Percentiles rank a stretch among this genome's conserved stretches.
phyloP scores from a whole-genome alignment of 2,329 filamentous ascomycete species.

The Verticillium dahliae region DNA sequence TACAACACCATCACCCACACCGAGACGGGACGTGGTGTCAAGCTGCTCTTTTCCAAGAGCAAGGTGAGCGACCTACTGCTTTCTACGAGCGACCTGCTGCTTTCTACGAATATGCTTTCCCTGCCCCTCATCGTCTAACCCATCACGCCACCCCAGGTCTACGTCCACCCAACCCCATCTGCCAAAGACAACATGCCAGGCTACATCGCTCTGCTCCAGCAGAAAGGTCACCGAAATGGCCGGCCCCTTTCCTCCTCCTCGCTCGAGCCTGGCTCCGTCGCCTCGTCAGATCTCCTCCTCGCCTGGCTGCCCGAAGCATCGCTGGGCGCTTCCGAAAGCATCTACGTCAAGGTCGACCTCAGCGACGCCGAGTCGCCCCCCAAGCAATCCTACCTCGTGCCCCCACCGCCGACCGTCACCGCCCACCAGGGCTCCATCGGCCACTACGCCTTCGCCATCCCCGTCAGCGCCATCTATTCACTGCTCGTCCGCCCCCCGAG shows the following conservation, averaged over 20 bases:
- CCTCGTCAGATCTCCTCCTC: conserved; percentile 70
- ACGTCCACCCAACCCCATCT: conserved; percentile 88
- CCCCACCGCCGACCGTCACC: conserved; percentile 81
- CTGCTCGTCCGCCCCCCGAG: conserved; percentile 86
- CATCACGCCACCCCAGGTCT: conserved; percentile 55
- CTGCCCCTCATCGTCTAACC: neutral
- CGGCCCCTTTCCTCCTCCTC: conserved; percentile 35
- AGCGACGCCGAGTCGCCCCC: conserved; percentile 75
- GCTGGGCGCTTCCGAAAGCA: conserved; percentile 76
- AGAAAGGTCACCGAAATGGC: conserved; percentile 53
- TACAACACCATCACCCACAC: conserved; percentile 90
- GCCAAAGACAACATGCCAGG: conserved; percentile 94
- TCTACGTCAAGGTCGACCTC: conserved; percentile 94
- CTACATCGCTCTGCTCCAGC: conserved; percentile 87
- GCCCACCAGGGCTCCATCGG: conserved; percentile 65
- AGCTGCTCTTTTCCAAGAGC: conserved; percentile 92
- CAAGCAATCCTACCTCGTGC: conserved; percentile 82
- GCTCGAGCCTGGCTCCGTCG: conserved; percentile 30
- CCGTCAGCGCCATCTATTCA: conserved; percentile 84
- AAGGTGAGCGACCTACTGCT: conserved; percentile 52
- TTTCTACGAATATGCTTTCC: neutral
- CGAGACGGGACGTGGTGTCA: conserved; percentile 74
- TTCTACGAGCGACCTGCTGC: conserved; percentile 13
- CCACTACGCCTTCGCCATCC: conserved; percentile 85
- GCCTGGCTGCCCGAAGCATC: conserved; percentile 91